Conservation (phyloP, 164 flowering plant genomes). For the Buxus sempervirens region DNA sequence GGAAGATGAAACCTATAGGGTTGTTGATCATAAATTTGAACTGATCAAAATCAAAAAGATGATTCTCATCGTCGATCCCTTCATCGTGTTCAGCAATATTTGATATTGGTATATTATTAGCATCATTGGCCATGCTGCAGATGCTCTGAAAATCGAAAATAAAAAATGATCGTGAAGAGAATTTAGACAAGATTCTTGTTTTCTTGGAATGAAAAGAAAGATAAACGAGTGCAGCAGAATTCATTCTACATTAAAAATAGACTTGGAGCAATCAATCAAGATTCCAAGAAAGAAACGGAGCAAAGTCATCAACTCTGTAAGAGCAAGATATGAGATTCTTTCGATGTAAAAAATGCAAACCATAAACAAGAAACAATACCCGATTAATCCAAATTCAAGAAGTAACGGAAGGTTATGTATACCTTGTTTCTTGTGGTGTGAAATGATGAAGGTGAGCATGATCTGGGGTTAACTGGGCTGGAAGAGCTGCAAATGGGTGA, state of each 20-base stretch:
- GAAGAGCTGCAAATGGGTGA: conserved; percentile 20
- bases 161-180: too few species aligned
- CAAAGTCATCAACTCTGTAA: background rate
- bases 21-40: conserved; percentile 1
- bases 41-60: background rate
- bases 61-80: background rate
- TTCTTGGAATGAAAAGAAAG: too few species aligned
- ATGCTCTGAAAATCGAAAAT: conserved; percentile 3
- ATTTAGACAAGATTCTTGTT: too few species aligned
- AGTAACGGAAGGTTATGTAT: background rate
- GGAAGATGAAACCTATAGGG: background rate
- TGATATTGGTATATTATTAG: background rate
- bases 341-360: too few species aligned
- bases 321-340: too few species aligned
- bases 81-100: conserved; percentile 4
- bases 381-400: background rate
- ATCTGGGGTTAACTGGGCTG: background rate
- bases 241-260: too few species aligned
- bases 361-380: background rate
- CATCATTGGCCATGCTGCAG: background rate
- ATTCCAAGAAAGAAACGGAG: background rate
- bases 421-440: conserved; percentile 13
- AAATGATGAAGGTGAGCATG: conserved; percentile 5
- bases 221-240: too few species aligned
- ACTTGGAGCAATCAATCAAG: background rate